phyloP scores from a whole-genome alignment of 78 protist species.

The Carpediemonas membranifera region DNA sequence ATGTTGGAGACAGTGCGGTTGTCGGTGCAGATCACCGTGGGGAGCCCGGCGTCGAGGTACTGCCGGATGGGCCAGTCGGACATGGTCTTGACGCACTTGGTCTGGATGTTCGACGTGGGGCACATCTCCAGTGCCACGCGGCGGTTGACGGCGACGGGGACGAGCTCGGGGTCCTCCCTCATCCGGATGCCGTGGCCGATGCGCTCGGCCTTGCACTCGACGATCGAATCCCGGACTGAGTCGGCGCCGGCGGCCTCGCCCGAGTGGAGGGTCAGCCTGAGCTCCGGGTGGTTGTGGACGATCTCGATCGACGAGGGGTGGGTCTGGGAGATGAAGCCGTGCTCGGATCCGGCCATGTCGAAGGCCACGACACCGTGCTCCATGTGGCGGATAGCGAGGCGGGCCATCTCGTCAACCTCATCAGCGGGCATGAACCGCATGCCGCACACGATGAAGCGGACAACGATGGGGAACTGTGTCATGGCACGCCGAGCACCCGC shows the following conservation, averaged over 20 bases:
- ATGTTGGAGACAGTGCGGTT: background rate
- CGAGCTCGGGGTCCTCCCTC: background rate
- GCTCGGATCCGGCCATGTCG: slow-evolving; percentile 71
- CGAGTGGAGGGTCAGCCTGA: slow-evolving; percentile 18
- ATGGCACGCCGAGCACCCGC: slow-evolving; percentile 44
- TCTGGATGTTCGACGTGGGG: background rate
- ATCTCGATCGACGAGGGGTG: slow-evolving; percentile 47
- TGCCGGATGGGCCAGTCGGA: background rate
- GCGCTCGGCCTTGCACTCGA: background rate
- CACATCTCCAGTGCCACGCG: background rate
- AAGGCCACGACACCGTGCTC: slow-evolving; percentile 47
- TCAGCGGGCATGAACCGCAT: slow-evolving; percentile 35
- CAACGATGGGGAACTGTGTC: slow-evolving; percentile 19
- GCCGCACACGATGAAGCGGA: slow-evolving; percentile 65
- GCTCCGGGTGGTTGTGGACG: slow-evolving; percentile 14
- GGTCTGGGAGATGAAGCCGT: slow-evolving; percentile 30
- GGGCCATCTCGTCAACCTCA: slow-evolving; percentile 32
- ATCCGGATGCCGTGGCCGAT: background rate
- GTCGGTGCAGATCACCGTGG: background rate
- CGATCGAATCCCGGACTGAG: background rate
- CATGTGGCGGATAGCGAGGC: slow-evolving; percentile 53
- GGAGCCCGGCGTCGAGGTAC: background rate
- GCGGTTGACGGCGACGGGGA: background rate
- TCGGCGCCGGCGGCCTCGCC: background rate
- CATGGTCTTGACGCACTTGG: background rate